phyloP scores from a whole-genome alignment of 192 early-diverging fungal species.

The Dissophora ornata region DNA sequence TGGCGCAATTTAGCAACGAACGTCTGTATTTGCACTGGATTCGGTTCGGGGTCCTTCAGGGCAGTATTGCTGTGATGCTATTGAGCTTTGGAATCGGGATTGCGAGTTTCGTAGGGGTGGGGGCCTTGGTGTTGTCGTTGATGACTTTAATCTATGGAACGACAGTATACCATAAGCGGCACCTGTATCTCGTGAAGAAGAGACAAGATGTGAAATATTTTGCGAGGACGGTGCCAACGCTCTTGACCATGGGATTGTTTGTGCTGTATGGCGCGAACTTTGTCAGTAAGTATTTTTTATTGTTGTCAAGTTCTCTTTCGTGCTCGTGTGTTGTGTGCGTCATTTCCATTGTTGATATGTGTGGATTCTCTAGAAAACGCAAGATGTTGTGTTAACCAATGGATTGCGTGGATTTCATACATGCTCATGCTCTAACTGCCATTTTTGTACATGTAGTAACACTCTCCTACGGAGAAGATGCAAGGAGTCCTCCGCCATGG shows the following conservation, averaged over 20 bases:
- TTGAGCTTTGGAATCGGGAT: slow-evolving; percentile 25
- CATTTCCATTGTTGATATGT: too few species aligned
- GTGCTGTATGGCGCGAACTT: slow-evolving; percentile 22
- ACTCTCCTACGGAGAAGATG: background rate
- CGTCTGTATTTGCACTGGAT: slow-evolving; percentile 49
- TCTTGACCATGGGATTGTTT: slow-evolving; percentile 12
- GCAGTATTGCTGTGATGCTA: slow-evolving; percentile 17
- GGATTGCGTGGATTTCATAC: too few species aligned
- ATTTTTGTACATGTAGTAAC: too few species aligned
- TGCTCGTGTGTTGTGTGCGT: too few species aligned
- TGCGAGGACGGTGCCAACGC: slow-evolving; percentile 23
- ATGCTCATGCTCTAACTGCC: too few species aligned
- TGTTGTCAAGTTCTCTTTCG: background rate
- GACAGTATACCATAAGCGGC: slow-evolving; percentile 40
- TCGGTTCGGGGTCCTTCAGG: slow-evolving; percentile 32
- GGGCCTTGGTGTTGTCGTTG: slow-evolving; percentile 15
- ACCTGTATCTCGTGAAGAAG: slow-evolving; percentile 24
- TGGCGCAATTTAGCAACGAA: slow-evolving; percentile 35
- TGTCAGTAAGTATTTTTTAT: slow-evolving; percentile 17
- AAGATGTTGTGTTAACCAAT: too few species aligned
- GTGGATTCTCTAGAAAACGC: too few species aligned
- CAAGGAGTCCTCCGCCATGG: slow-evolving; percentile 22
- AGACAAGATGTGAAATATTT: slow-evolving; percentile 38
- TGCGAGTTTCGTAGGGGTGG: slow-evolving; percentile 15
- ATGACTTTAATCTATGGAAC: slow-evolving; percentile 38